phyloP scores from a whole-genome alignment of 2,329 filamentous ascomycete genomes.

The Arthrobotrys iridis region DNA sequence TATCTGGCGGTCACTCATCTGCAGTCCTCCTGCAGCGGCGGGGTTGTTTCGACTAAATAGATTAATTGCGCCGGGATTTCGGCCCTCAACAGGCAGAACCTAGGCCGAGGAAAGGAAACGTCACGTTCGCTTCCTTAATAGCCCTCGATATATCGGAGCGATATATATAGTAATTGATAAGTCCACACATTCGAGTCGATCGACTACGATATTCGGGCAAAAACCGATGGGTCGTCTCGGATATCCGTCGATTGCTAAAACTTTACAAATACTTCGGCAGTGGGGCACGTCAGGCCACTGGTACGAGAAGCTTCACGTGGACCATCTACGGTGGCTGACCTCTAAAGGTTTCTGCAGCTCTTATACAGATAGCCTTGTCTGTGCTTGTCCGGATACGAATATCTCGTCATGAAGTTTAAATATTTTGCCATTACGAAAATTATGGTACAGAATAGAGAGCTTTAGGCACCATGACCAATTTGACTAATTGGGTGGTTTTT shows the following conservation, averaged over 20 bases:
- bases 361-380: neutral
- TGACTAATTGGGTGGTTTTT: no score
- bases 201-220: slow-evolving; percentile 2
- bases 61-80: slow-evolving; percentile 35
- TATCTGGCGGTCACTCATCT: slow-evolving; percentile 9
- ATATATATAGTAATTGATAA: slow-evolving; percentile 43
- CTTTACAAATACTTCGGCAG: neutral
- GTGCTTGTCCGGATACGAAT: neutral
- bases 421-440: slow-evolving; percentile 6
- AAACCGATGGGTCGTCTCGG: slow-evolving; percentile 20
- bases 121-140: slow-evolving; percentile 33
- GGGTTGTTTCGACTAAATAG: slow-evolving; percentile 33
- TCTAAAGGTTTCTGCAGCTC: neutral
- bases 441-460: no score
- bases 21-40: slow-evolving; percentile 1
- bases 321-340: neutral
- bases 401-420: neutral
- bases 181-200: neutral
- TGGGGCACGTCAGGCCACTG: slow-evolving; percentile 10
- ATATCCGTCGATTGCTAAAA: slow-evolving; percentile 13
- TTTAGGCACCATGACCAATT: no score
- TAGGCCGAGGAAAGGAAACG: neutral
- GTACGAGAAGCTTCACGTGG: slow-evolving; percentile 10
- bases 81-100: slow-evolving; percentile 23
- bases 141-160: slow-evolving; percentile 22